Conservation (phyloP, 2,329 filamentous ascomycete genomes). For the Colletotrichum incanum region DNA sequence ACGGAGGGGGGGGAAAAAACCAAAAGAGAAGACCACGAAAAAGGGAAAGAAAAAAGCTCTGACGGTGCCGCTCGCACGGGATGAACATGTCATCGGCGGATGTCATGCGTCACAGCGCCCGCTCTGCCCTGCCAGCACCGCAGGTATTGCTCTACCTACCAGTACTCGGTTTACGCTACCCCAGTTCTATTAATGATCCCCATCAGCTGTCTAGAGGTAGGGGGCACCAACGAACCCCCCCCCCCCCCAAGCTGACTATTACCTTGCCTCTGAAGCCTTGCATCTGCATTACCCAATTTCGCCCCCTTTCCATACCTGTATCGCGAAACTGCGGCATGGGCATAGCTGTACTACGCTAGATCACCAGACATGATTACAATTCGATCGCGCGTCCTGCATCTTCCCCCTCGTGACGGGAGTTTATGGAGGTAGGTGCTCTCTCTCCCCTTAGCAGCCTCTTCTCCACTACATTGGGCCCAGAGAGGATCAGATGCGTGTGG, state of each 20-base stretch:
- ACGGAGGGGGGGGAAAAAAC: background rate
- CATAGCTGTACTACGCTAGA: background rate
- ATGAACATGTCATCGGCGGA: conserved; percentile 36
- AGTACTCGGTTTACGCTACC: background rate
- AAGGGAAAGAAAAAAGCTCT: background rate
- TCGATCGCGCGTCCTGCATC: background rate
- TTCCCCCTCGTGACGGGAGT: background rate
- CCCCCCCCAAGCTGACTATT: no score
- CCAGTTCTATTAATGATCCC: background rate
- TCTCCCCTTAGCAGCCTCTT: background rate
- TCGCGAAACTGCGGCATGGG: background rate
- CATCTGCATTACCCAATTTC: background rate
- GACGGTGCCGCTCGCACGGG: conserved; percentile 26
- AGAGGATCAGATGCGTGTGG: background rate
- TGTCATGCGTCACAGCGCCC: conserved; percentile 40
- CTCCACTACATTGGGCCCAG: background rate
- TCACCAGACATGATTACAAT: conserved; percentile 1
- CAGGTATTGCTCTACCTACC: background rate
- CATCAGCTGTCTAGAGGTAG: no score
- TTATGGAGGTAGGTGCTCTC: background rate
- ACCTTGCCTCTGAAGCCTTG: background rate
- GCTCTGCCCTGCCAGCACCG: conserved; percentile 31
- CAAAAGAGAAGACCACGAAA: background rate
- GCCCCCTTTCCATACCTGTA: background rate
- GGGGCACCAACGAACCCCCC: no score